phyloP scores from a whole-genome alignment of 169 alveolate genomes.

The Plasmodium vinckei region DNA sequence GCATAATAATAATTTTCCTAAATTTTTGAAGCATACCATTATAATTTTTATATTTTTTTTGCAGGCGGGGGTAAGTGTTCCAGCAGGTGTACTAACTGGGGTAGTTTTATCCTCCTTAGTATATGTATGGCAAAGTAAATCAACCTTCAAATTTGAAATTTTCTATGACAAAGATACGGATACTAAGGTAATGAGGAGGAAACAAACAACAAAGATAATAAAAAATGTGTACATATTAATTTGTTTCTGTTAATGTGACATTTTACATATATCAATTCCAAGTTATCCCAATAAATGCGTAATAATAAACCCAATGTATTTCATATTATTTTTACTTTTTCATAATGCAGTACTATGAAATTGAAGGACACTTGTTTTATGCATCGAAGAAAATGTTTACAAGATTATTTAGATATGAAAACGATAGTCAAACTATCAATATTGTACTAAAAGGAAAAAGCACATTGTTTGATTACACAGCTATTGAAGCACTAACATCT shows the following conservation, averaged over 20 bases:
- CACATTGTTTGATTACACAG: constrained; percentile 87
- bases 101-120: constrained; percentile 85
- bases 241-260: not conserved
- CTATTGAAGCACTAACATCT: constrained; percentile 87
- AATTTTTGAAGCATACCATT: not conserved
- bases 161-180: constrained; percentile 84
- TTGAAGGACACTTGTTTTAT: constrained; percentile 88
- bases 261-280: not conserved
- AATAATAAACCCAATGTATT: too few relatives aligned
- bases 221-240: not conserved
- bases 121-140: constrained; percentile 88
- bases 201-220: not conserved
- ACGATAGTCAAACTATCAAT: constrained; percentile 86
- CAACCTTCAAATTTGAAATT: constrained; percentile 86
- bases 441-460: constrained; percentile 84
- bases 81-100: constrained; percentile 86
- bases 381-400: constrained; percentile 87
- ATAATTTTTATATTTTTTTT: not conserved
- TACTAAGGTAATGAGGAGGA: constrained; percentile 78
- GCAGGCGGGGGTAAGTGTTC: constrained; percentile 81
- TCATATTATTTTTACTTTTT: not conserved
- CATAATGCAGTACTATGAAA: constrained; percentile 81
- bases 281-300: not conserved
- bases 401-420: constrained; percentile 83
- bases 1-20: not conserved